Percentiles rank a stretch among this genome's conserved stretches.
Conservation (phyloP, 257 asterid genomes). For the Pogostemon cablin region DNA sequence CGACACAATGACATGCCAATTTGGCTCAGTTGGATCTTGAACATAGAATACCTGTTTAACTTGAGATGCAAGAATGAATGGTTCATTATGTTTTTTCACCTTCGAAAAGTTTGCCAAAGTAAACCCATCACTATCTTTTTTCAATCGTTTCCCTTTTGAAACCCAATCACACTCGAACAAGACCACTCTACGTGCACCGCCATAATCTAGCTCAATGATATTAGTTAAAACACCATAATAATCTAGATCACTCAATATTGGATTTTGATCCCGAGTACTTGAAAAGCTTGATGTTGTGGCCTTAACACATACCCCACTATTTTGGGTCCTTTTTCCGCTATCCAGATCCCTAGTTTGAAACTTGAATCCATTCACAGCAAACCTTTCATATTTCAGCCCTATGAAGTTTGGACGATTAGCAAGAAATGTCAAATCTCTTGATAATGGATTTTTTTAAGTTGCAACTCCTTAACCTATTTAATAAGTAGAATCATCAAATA, state of each 20-base stretch:
- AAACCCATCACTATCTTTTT: background rate
- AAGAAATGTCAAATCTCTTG: background rate
- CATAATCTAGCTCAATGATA: slow-evolving; percentile 12
- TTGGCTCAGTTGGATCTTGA: slow-evolving; percentile 13
- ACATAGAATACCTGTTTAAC: slow-evolving; percentile 5
- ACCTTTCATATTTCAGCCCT: slow-evolving; percentile 1
- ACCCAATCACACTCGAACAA: slow-evolving; percentile 1
- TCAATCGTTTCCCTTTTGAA: background rate
- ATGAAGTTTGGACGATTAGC: slow-evolving; percentile 3
- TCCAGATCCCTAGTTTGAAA: slow-evolving; percentile 2
- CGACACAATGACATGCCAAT: background rate
- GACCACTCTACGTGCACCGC: background rate
- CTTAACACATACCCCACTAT: background rate
- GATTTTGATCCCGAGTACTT: background rate
- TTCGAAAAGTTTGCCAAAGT: background rate
- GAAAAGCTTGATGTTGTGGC: slow-evolving; percentile 11
- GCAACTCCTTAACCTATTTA: background rate
- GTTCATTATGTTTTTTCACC: background rate
- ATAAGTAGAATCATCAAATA: background rate
- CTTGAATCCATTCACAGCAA: background rate
- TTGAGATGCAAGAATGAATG: slow-evolving; percentile 11
- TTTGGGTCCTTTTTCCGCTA: background rate
- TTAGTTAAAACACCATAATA: background rate
- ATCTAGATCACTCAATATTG: background rate
- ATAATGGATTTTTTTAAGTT: background rate